Evolutionary conservation across 2,329 filamentous ascomycete genomes (phyloP).

Genomic region (Myriosclerotinia duriaeana): DNA sequence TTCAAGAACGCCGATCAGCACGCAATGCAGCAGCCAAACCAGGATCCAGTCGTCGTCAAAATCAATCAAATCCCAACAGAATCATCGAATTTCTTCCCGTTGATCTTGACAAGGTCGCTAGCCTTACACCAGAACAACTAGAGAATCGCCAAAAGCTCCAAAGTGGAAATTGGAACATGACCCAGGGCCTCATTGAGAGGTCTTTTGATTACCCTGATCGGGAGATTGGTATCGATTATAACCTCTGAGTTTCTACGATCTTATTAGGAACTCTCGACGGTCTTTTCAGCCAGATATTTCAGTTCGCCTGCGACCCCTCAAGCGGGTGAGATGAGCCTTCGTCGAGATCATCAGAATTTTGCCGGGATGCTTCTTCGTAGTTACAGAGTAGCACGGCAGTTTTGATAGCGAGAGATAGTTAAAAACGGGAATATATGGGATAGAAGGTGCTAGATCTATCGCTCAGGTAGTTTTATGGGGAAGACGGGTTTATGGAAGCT

Average conservation of each 20-base stretch:
- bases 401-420: no score
- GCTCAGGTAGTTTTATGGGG: no score
- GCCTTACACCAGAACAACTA: background rate
- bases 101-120: background rate
- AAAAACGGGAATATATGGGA: no score
- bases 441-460: no score
- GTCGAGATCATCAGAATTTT: no score
- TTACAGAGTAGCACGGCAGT: no score
- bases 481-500: no score
- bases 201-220: background rate
- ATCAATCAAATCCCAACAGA: background rate
- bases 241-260: background rate
- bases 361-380: no score
- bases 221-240: background rate
- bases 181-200: background rate
- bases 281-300: background rate
- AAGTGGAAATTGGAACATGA: background rate
- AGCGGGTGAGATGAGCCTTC: no score
- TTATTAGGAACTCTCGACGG: accelerated
- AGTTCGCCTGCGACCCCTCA: no score
- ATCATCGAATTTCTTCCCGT: background rate
- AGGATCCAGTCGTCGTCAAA: background rate
- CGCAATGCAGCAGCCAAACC: no score
- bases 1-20: background rate
- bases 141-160: background rate